Percentiles rank a stretch among this genome's conserved stretches.
Evolutionary conservation across 2,329 filamentous ascomycete genomes (phyloP).

Genomic region (Colletotrichum destructivum): DNA sequence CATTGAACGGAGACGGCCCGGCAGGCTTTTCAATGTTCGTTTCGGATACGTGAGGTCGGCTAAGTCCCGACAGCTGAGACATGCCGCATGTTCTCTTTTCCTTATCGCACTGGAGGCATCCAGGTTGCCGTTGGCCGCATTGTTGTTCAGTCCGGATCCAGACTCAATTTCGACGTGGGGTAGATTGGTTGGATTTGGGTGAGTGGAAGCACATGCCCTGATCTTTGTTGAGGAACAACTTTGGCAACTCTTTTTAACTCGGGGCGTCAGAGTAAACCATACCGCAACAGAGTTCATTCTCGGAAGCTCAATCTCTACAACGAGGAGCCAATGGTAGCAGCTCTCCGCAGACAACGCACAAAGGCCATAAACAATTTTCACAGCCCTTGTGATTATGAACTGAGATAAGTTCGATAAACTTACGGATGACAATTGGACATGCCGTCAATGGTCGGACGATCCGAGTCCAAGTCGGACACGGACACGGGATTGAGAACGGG

Average conservation of each 20-base stretch:
- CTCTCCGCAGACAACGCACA: not conserved
- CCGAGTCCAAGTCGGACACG: conserved; percentile 13
- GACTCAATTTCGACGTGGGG: not conserved
- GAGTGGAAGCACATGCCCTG: conserved; percentile 41
- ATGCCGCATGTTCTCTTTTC: conserved; percentile 32
- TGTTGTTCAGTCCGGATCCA: conserved; percentile 13
- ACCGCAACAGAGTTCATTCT: not conserved
- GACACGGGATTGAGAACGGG: conserved; percentile 13
- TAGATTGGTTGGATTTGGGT: not conserved
- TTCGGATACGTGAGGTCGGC: conserved; percentile 45
- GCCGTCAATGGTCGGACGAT: not conserved
- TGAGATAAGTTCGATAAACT: no score
- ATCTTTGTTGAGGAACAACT: conserved; percentile 48
- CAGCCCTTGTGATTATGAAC: no score
- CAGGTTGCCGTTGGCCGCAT: conserved; percentile 48
- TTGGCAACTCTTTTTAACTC: conserved; percentile 46
- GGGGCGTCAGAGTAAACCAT: conserved; percentile 46
- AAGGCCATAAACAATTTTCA: no score
- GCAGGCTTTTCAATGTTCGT: conserved; percentile 28
- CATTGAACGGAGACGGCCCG: conserved; percentile 22
- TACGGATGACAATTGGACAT: not conserved
- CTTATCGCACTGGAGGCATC: conserved; percentile 47
- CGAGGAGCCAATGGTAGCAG: not conserved
- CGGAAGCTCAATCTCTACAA: not conserved
- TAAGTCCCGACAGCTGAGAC: conserved; percentile 48